Conservation (phyloP, 139 green algal genomes). For the Diplosphaera chodatii region DNA sequence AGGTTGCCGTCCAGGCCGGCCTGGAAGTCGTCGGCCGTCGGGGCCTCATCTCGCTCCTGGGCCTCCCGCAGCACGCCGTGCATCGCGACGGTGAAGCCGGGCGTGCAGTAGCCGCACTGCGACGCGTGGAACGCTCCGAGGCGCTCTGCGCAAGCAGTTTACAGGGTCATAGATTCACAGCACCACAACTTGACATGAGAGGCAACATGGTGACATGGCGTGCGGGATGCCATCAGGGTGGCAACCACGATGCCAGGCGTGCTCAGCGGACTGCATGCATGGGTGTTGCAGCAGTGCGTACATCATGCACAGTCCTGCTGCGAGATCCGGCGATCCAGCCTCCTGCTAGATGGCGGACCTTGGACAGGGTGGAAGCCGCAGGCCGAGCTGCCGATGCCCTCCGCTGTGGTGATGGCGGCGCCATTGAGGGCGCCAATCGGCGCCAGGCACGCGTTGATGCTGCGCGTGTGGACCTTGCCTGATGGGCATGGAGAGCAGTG, state of each 20-base stretch:
- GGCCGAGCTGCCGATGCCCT: constrained; percentile 44
- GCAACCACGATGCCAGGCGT: no score
- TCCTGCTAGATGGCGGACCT: no score
- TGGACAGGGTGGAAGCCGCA: constrained; percentile 31
- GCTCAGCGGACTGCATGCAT: no score
- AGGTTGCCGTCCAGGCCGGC: constrained; percentile 69
- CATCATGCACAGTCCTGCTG: no score
- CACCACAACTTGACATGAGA: no score
- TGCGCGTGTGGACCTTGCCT: constrained; percentile 16
- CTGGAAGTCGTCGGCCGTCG: constrained; percentile 25
- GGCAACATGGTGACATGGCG: no score
- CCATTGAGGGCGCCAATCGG: constrained; percentile 45
- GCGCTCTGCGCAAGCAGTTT: constrained; percentile 25
- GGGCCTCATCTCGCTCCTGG: constrained; percentile 1
- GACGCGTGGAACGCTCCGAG: constrained; percentile 29
- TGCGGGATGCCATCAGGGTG: no score
- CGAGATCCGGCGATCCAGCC: no score
- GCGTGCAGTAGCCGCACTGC: constrained; percentile 80
- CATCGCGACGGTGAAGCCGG: constrained; percentile 52
- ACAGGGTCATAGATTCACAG: no score
- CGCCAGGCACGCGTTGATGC: constrained; percentile 66
- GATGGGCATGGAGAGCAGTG: no score
- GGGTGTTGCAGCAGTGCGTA: no score
- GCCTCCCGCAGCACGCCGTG: constrained; percentile 30
- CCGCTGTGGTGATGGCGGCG: constrained; percentile 42